Evolutionary conservation across 148 eudicot species (phyloP), one percentile per base, ranked within the genome.

Genomic region (Camellia lanceoleosa): DNA sequence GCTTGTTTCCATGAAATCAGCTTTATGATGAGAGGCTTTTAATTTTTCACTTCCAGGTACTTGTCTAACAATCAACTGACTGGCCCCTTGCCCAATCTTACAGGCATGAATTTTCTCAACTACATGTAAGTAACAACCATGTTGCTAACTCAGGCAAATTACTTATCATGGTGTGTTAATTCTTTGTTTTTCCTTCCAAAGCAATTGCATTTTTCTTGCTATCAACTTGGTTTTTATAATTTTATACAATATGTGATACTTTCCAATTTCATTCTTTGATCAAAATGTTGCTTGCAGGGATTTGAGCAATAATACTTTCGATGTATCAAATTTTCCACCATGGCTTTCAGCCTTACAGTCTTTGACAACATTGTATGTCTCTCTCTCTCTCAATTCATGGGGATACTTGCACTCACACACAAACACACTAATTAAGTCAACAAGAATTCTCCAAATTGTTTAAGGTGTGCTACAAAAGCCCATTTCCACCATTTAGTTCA

Each of bases 251-350:
- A 55, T 13, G 11, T 12, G 12, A 13, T 55, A 55, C 59, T 49
- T 5, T 49, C 6, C 52, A 49, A 49, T 67, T 38, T 16, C 3
- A 5, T 9, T 43, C 18, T 68, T 68, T 14, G 49, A 68, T 19
- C 20, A 7, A 9, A n/a, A 64, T 51, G 66, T 58, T 58, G 19
- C 16, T 66, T 80, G 82, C 90, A 92, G 97, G 89, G 93, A 93
- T 80, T 71, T 91, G 86, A 91, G 94, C 87, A 91, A 93, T 83
- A 93, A 91, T 80, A 82, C 85, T 79, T 93, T 91, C 77, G 87
- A 80, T 0, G 56, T 61, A 44, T 66, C 95, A 47, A 86, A 88
- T 73, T 56, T 87, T 71, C 97, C 94, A 13, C 79, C 87, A 2
- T 91, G 92, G 94, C 72, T 93, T 80, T 71, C 87, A 55, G 78